Evolutionary conservation across 176 grass and related monocot genomes (phyloP), one percentile per base, ranked within the genome.

Genomic region (Carex parvula): DNA sequence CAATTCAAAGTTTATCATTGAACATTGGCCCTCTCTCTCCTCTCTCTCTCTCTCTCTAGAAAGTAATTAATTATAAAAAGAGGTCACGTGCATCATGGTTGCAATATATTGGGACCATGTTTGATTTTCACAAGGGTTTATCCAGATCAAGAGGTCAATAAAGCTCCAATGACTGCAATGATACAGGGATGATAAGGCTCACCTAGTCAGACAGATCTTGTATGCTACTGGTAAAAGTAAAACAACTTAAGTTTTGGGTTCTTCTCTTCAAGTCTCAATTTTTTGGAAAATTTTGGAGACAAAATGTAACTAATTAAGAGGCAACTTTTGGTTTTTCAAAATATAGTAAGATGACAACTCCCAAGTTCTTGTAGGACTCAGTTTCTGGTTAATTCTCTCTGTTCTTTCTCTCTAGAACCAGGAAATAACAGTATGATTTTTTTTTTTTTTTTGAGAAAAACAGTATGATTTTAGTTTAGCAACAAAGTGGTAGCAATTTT

Each of bases 181-280:
- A 24, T 82, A 29, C 80, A 17, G 24, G 20, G 79, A 81, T 75
- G 81, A 83, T 83, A 83, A 83, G 81, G 81, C 48, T 62, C 41
- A n/a, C 13, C 7, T 50, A 63, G 79, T 37, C 52, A 55, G 81
- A 83, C 24, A 83, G 60, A 83, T 83, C 80, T 83, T 83, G 81
- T 83, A 65, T 83, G 21, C 42, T 83, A 53, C 81, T 83, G 81
- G 81, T 83, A 83, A 83, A 67, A 53, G 81, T 83, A 68, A 68
- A 48, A 53, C 41, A 29, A 29, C 1, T 29, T 29, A 29, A 29
- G 29, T n/a, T 29, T 29, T 29, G 33, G 24, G 4, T 46, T 63
- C 16, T 62, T 63, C 15, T 63, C 32, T 63, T 80, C 6, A n/a
- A 1, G 11, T 80, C 29, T 73, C 70, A 50, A 29, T n/a, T 6